Evolutionary conservation across 164 flowering plant genomes (phyloP), one percentile per base, ranked within the genome.

Genomic region (Aristolochia fimbriata): DNA sequence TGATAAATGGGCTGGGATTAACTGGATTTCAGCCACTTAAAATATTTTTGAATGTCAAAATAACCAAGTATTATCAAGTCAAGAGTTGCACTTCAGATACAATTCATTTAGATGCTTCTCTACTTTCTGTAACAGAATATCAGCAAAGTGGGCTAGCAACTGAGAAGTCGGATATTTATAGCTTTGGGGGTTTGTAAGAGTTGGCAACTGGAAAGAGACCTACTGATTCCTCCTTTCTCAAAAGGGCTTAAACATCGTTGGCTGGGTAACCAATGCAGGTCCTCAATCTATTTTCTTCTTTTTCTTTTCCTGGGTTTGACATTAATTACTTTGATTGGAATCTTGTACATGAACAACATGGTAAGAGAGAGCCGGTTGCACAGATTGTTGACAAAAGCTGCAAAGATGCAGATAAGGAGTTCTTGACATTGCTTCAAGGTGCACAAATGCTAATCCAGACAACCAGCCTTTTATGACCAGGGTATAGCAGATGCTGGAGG

Each of bases 201-300:
- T 87, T 94, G 31, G 85, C 91, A 12, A 94, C 95, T n/a, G 99
- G 99, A 31, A 94, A 83, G 74, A 81, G 97, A 64, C 99, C 97
- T 2, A 88, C 96, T 6, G 96, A 94, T 82, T 85, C 93, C 55
- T 64, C 80, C 22, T 91, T 91, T 65, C 88, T 88, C 12, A 80
- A 76, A 65, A 74, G 56, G 95, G 99, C 23, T 72, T 90, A 58
- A 94, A 91, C 64, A 87, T 94, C 27, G 96, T 91, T 51, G 96
- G 99, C 45, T 94, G 99, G 99, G 97, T 94, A 67, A 70, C 81
- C 62, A 58, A 20, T 54, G 20, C 31, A 12, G 16, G 14, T 48
- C 5, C 55, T 55, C 16, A 7, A 9, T 27, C 52, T 25, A n/a
- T 30, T 5, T 19, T 21, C 12, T 48, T 17, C 17, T 23, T 45